These are phyloP conservation scores for Aspergillus kassunensis DNA, from an alignment of 495 filamentous ascomycete species.

Conservation along the genomic window DNA sequence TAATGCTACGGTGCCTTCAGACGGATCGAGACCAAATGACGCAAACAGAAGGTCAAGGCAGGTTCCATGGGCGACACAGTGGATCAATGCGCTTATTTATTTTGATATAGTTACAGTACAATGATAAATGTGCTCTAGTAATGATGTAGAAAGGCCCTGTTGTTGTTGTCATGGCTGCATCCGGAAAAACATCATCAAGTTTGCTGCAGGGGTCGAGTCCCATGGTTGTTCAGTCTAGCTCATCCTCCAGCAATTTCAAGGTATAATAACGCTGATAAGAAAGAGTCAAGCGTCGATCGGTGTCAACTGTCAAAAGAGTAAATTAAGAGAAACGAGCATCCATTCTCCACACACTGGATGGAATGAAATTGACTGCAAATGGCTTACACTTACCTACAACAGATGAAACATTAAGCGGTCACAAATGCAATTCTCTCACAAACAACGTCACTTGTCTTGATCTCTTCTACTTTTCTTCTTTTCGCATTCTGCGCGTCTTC, in stretches of 20 bases:
- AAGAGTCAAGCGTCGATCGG: neutral
- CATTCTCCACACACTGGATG: conserved; percentile 14
- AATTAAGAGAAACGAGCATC: too few relatives aligned
- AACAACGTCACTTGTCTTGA: conserved; percentile 1
- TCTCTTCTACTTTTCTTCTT: neutral
- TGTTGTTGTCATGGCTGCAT: conserved; percentile 13
- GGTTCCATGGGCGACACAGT: neutral
- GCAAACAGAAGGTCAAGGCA: conserved; percentile 15
- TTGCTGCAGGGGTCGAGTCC: too few relatives aligned
- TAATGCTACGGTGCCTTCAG: too few relatives aligned
- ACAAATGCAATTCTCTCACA: conserved; percentile 5
- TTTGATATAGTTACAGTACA: too few relatives aligned
- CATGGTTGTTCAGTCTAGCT: too few relatives aligned
- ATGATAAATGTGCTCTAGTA: too few relatives aligned
- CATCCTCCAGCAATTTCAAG: too few relatives aligned
- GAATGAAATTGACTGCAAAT: too few relatives aligned
- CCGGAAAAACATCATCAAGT: conserved; percentile 13
- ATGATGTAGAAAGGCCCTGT: too few relatives aligned
- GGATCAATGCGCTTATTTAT: neutral
- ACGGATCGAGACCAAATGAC: neutral
- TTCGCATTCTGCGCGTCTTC: neutral
- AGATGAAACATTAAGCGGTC: too few relatives aligned
- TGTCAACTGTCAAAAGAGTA: neutral
- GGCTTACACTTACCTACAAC: too few relatives aligned
- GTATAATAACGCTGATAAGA: conserved; percentile 8